Evolutionary conservation across 371 early-diverging fungal species (phyloP).

Genomic region (Parasitella parasitica): DNA sequence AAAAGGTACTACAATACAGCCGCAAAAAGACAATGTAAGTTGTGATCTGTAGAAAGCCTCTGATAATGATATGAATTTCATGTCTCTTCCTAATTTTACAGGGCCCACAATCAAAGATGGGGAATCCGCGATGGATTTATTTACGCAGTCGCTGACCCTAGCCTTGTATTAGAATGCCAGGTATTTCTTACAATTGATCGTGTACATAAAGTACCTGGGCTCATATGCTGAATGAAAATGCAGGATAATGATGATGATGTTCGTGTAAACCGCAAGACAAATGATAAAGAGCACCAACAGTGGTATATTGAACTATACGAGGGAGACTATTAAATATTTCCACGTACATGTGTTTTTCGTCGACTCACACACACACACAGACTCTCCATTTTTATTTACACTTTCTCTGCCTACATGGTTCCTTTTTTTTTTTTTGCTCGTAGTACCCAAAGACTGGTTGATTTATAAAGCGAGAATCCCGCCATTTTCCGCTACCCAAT

Average conservation of each 20-base stretch:
- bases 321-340: neutral
- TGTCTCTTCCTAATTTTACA: neutral
- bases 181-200: slow-evolving; percentile 1
- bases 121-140: slow-evolving; percentile 46
- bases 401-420: neutral
- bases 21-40: slow-evolving; percentile 37
- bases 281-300: slow-evolving; percentile 38
- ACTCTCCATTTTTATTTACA: neutral
- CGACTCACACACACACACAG: neutral
- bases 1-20: slow-evolving; percentile 41
- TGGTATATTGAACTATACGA: slow-evolving; percentile 35
- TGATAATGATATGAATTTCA: neutral
- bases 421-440: neutral
- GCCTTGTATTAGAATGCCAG: slow-evolving; percentile 42
- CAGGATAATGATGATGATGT: slow-evolving; percentile 40
- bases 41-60: neutral
- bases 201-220: too few relatives aligned
- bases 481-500: slow-evolving; percentile 15
- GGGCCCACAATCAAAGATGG: slow-evolving; percentile 51
- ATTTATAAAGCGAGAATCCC: slow-evolving; percentile 7
- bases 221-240: neutral
- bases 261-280: slow-evolving; percentile 40
- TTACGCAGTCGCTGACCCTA: slow-evolving; percentile 38
- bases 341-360: neutral
- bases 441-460: neutral